Conservation (phyloP, 495 filamentous ascomycete species). For the Collariella sp. region DNA sequence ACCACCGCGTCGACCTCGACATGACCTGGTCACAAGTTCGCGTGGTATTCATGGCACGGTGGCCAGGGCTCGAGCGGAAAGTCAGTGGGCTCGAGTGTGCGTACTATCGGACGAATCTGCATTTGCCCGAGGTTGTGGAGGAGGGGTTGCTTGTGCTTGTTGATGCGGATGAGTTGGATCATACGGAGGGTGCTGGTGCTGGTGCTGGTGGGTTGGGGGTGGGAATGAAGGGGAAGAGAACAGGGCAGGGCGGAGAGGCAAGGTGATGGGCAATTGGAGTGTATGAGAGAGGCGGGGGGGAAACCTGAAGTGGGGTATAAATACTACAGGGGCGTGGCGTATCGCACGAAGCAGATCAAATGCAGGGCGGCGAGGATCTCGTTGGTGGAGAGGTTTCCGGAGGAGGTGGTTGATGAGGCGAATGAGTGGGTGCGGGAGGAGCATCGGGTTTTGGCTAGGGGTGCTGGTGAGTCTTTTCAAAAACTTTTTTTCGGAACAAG, state of each 20-base stretch:
- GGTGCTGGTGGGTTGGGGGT: background rate
- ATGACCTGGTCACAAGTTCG: conserved; percentile 27
- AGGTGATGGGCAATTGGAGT: background rate
- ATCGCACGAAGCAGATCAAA: background rate
- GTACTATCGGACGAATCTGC: conserved; percentile 32
- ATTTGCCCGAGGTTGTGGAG: conserved; percentile 3
- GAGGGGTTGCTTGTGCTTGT: conserved; percentile 21
- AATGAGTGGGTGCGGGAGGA: conserved; percentile 32
- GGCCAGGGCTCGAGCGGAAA: conserved; percentile 13
- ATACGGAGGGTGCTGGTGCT: background rate
- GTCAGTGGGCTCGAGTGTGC: conserved; percentile 27
- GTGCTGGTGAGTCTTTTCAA: conserved; percentile 38
- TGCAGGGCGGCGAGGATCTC: conserved; percentile 2
- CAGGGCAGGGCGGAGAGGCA: background rate
- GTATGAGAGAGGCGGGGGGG: background rate
- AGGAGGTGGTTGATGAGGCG: conserved; percentile 25
- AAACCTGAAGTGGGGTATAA: conserved; percentile 1
- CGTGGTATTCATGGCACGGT: conserved; percentile 21
- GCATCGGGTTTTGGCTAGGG: conserved; percentile 19
- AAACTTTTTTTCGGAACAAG: too few relatives aligned
- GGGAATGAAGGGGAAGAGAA: too few relatives aligned
- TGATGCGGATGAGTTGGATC: conserved; percentile 14
- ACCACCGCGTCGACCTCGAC: conserved; percentile 30
- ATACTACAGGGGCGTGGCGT: conserved; percentile 12
- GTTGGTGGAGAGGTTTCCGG: conserved; percentile 32